phyloP scores from a whole-genome alignment of 106 monocot genomes.

The Dendrobium nobile region DNA sequence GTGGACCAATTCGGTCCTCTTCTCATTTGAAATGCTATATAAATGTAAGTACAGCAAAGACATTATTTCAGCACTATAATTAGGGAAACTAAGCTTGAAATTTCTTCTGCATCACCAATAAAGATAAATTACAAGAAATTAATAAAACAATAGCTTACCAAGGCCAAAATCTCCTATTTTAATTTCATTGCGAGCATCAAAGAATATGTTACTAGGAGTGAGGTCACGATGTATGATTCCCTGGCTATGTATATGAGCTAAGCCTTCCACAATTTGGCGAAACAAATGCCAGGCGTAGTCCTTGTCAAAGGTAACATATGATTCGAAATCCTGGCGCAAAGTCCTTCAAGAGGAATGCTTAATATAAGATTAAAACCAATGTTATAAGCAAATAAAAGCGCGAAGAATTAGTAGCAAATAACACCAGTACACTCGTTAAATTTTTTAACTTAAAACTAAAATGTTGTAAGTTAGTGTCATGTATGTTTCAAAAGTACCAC shows the following conservation, averaged over 20 bases:
- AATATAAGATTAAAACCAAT: not conserved
- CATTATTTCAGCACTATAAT: not conserved
- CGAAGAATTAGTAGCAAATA: not conserved
- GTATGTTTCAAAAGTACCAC: not conserved
- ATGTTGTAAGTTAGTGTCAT: not conserved
- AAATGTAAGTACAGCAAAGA: not conserved
- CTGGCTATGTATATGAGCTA: slow-evolving; percentile 94
- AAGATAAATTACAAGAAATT: not conserved
- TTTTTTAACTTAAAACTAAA: not conserved
- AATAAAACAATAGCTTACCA: slow-evolving; percentile 39
- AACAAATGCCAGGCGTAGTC: slow-evolving; percentile 84
- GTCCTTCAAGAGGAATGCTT: slow-evolving; percentile 51
- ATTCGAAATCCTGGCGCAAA: slow-evolving; percentile 76
- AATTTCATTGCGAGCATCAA: slow-evolving; percentile 95
- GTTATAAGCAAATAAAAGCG: not conserved
- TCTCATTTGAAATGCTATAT: not conserved
- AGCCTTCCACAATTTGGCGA: slow-evolving; percentile 99
- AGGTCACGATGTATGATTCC: slow-evolving; percentile 97
- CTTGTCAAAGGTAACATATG: slow-evolving; percentile 53
- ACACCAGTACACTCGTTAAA: not conserved
- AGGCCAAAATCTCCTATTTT: slow-evolving; percentile 99
- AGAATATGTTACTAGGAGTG: slow-evolving; percentile 95
- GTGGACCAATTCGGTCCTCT: no score
- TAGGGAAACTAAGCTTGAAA: not conserved
- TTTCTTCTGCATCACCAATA: not conserved